Percentiles rank a stretch among this genome's conserved stretches.
phyloP scores from a whole-genome alignment of 352 stramenopile species.

The Phytophthora pini region DNA sequence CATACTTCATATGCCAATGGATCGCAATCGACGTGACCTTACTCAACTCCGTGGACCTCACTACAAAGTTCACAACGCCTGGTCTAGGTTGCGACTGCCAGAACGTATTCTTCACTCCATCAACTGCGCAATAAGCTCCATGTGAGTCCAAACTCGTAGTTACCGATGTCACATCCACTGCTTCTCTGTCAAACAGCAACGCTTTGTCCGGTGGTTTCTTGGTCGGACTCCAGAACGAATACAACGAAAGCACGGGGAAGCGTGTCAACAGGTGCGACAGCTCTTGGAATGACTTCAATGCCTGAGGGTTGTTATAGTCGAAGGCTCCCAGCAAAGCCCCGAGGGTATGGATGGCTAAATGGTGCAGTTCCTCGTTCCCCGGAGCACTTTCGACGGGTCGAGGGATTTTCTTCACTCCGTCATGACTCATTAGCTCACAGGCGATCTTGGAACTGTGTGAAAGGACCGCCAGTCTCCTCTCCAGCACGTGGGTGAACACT shows the following conservation, averaged over 20 bases:
- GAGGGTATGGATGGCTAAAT: slow-evolving; percentile 85
- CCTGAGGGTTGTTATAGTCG: slow-evolving; percentile 59
- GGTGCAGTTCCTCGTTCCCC: slow-evolving; percentile 73
- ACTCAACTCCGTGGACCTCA: slow-evolving; percentile 46
- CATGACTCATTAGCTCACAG: slow-evolving; percentile 56
- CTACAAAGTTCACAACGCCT: slow-evolving; percentile 56
- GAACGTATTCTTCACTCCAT: slow-evolving; percentile 64
- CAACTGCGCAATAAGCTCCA: slow-evolving; percentile 55
- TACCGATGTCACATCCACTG: slow-evolving; percentile 65
- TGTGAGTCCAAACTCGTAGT: slow-evolving; percentile 56
- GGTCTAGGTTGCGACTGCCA: slow-evolving; percentile 75
- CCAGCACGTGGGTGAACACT: slow-evolving; percentile 78
- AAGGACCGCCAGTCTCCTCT: slow-evolving; percentile 81
- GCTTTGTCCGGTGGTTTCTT: slow-evolving; percentile 66
- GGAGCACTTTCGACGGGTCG: slow-evolving; percentile 45
- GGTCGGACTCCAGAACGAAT: slow-evolving; percentile 86
- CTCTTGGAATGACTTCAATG: slow-evolving; percentile 77
- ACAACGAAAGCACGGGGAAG: slow-evolving; percentile 82
- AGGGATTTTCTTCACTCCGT: slow-evolving; percentile 47
- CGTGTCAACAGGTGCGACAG: slow-evolving; percentile 74
- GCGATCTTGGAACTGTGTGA: slow-evolving; percentile 81
- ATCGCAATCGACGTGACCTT: slow-evolving; percentile 72
- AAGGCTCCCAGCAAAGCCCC: slow-evolving; percentile 75
- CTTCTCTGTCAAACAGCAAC: slow-evolving; percentile 46
- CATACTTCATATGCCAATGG: slow-evolving; percentile 73